Evolutionary conservation across 495 filamentous ascomycete genomes (phyloP), one percentile per base, ranked within the genome.

Genomic region (Xylaria venustula): DNA sequence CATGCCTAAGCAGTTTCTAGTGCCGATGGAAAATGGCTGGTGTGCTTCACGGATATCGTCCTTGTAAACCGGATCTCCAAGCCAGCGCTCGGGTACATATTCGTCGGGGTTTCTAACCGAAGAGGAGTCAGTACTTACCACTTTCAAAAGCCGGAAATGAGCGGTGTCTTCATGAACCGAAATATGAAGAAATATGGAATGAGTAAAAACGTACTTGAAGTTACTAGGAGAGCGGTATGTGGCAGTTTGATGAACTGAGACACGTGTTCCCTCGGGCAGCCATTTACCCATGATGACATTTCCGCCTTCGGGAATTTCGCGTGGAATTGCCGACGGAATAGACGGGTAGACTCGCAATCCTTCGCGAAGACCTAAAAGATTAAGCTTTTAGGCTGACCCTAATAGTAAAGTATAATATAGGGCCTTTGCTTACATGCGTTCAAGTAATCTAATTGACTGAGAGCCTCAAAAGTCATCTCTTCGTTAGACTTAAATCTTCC

Each of bases 311-410:
- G 82, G 77, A 2, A 74, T 73, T 2, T 76, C 66, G 0, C 85
- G 75, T 3, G 78, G 78, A 5, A 81, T 62, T 0, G 73, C 77
- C 23, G 58, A 72, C 0, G 85, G 75, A 3, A 81, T 71, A 1
- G 85, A 82, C 5, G 85, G 82, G 60, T 85, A 84, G 60, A 87
- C 76, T 1, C 86, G 78, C 55, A 88, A 63, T 1, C 74, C 75
- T 66, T 88, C 86, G 40, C 83, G 69, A 0, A 87, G 46, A 52
- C 57, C 57, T 60, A 45, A 2, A 44, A 7, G 22, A 28, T 15
- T 1, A 2, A 32, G 37, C 2, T 8, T 5, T 57, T 34, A 58
- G 30, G 17, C 32, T 50, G 23, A 15, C 9, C 4, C 20, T n/a
- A 45, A 44, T 1, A 32, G 2, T 22, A 25, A 37, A 8, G 23